Evolutionary conservation across 805 yeast genomes (phyloP), one percentile per base, ranked within the genome.

Genomic region (Candida chauliodis): DNA sequence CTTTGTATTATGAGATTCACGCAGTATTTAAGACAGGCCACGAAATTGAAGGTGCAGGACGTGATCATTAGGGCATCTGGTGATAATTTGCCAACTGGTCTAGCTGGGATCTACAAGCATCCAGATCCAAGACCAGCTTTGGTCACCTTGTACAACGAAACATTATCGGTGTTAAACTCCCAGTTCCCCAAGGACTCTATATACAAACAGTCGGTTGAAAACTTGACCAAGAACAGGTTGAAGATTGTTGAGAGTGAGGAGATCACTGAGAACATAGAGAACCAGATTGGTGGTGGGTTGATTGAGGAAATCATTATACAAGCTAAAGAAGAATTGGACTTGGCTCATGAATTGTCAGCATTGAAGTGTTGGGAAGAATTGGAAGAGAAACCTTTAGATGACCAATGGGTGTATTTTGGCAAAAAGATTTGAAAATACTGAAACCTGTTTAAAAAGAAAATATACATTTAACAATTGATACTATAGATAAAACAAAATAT

Each of bases 41-140:
- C 37, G 3, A 34, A 34, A 21, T 23, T 34, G 4, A 23, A 24
- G 13, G 25, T 34, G 4, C 5, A 23, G 13, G 31, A 78, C 52
- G 81, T 75, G 8, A 69, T 81, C 41, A 73, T 81, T 43, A 76
- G 71, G 52, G 66, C 86, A 9, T 31, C 35, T 14, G 71, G 73
- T 3, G 63, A 67, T 25, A 89, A 88, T 0, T 68, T 78, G 50
- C 91, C 91, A 21, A 87, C 95, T 15, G 95, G 95, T 47, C 50
- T 87, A 44, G 76, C 95, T 3, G 95, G 93, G 2, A 60, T 87
- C 45, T 71, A 65, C 53, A 84, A 81, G 58, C 93, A 85, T 59
- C 95, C 95, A 36, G 75, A 81, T 56, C 95, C 95, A 38, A 76
- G 87, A 58, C 90, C 91, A 2, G 85, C 89, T 2, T 69, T 87